Evolutionary conservation across 2,329 filamentous ascomycete species (phyloP).

Genomic region (Phialophora expanda): DNA sequence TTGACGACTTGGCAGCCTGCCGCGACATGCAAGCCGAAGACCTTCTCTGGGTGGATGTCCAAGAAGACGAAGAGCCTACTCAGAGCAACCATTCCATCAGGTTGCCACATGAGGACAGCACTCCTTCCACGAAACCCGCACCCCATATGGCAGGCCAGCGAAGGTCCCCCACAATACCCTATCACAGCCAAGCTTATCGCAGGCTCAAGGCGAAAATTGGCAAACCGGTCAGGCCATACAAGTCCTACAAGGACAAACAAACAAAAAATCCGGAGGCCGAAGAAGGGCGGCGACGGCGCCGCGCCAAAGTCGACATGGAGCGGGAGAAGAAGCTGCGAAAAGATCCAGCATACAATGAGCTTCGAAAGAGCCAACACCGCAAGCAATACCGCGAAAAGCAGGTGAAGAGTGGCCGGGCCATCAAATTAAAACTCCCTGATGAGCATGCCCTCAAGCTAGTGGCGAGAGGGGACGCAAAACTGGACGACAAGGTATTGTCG

Average conservation of each 20-base stretch:
- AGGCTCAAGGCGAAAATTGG: not conserved
- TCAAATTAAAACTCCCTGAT: not conserved
- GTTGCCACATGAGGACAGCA: not conserved
- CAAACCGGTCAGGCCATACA: not conserved
- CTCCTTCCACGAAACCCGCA: too few relatives aligned
- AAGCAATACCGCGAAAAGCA: not conserved
- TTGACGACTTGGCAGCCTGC: not conserved
- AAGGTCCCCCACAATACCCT: not conserved
- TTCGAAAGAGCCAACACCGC: not conserved
- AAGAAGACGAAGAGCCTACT: not conserved
- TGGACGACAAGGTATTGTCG: not conserved
- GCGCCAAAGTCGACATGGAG: not conserved
- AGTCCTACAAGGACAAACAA: not conserved
- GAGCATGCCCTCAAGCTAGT: not conserved
- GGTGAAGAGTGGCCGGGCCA: not conserved
- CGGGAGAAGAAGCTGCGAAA: not conserved
- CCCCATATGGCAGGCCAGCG: not conserved
- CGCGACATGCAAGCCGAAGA: not conserved
- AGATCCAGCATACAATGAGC: not conserved
- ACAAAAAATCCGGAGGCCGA: not conserved
- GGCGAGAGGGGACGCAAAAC: not conserved
- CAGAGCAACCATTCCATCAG: not conserved
- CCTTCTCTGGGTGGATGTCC: not conserved
- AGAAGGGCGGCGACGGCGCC: not conserved
- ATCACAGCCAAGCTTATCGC: not conserved